Evolutionary conservation across 192 early-diverging fungal species (phyloP).

Genomic region (Glomus cerebriforme): DNA sequence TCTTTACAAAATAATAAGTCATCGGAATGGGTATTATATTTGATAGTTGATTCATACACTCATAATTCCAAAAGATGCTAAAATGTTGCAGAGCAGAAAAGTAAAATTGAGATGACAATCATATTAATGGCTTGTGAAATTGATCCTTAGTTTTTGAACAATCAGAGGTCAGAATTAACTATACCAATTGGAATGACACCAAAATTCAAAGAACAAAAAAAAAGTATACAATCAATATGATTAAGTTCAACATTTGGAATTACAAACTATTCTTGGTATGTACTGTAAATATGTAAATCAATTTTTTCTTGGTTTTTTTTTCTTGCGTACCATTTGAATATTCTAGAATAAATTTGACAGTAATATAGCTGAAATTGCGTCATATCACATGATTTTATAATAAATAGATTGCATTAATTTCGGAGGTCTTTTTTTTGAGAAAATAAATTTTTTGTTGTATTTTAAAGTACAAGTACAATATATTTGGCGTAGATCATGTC

Average conservation of each 20-base stretch:
- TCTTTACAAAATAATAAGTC: slow-evolving; percentile 59
- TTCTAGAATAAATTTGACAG: slow-evolving; percentile 76
- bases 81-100: slow-evolving; percentile 57
- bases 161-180: slow-evolving; percentile 76
- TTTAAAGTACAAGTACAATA: no score
- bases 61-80: slow-evolving; percentile 72
- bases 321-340: slow-evolving; percentile 68
- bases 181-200: slow-evolving; percentile 91
- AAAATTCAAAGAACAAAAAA: slow-evolving; percentile 47
- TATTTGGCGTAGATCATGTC: no score
- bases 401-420: no score
- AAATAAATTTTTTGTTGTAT: no score
- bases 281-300: slow-evolving; percentile 18
- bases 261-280: slow-evolving; percentile 67
- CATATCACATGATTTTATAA: no score
- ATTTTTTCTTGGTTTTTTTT: background rate
- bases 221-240: slow-evolving; percentile 59
- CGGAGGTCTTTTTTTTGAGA: no score
- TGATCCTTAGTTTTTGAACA: slow-evolving; percentile 87
- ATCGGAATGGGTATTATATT: slow-evolving; percentile 60
- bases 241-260: slow-evolving; percentile 88
- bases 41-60: slow-evolving; percentile 90
- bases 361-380: no score
- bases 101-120: slow-evolving; percentile 73
- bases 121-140: slow-evolving; percentile 84